phyloP scores from a whole-genome alignment of 495 filamentous ascomycete species.

The Amphirosellinia nigrospora region DNA sequence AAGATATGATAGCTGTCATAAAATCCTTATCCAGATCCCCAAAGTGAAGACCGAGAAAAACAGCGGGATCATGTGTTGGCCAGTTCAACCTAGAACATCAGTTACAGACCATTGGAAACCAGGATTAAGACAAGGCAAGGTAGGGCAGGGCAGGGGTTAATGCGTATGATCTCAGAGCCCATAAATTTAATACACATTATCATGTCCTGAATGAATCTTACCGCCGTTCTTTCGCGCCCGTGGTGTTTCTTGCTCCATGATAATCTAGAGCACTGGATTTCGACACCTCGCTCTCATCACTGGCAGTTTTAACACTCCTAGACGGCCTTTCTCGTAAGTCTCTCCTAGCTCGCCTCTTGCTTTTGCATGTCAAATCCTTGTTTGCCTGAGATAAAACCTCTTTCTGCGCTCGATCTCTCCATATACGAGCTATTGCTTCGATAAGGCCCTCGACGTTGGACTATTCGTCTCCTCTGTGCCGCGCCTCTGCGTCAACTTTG shows the following conservation, averaged over 20 bases:
- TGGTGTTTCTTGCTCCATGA: neutral
- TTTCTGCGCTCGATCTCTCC: neutral
- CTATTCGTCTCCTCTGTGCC: neutral
- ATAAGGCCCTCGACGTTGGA: neutral
- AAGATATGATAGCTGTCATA: constrained; percentile 13
- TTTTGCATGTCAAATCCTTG: neutral
- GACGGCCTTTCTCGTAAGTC: neutral
- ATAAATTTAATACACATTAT: neutral
- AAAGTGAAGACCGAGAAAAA: neutral
- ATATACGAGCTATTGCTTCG: neutral
- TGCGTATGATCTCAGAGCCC: neutral
- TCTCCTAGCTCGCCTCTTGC: neutral
- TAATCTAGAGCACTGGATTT: neutral
- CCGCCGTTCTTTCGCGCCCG: neutral
- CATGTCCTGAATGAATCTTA: neutral
- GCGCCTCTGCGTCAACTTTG: constrained; percentile 5
- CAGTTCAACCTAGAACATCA: neutral
- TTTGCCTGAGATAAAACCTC: neutral
- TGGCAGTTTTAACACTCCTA: neutral
- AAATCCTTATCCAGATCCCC: constrained; percentile 5
- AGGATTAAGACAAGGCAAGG: neutral
- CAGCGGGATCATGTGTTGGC: neutral
- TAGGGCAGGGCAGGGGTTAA: neutral
- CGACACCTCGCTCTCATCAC: neutral
- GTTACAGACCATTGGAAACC: neutral